phyloP scores from a whole-genome alignment of 1,139 yeast genomes.

The Hansenula sp. region DNA sequence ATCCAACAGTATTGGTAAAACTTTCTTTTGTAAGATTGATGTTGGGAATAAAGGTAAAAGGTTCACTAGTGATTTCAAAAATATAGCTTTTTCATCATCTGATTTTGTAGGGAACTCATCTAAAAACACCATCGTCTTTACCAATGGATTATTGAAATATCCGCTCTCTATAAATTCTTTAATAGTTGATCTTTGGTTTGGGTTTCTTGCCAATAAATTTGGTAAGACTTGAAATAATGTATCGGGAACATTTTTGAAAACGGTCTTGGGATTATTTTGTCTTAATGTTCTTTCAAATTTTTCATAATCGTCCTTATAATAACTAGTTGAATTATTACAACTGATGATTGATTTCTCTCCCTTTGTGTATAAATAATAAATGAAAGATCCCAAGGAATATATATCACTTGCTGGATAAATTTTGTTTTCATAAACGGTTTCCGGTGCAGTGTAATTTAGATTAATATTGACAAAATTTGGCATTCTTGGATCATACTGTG shows the following conservation, averaged over 20 bases:
- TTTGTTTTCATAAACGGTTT: conserved; percentile 54
- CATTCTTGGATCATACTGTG: conserved; percentile 60
- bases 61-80: conserved; percentile 59
- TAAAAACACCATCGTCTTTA: conserved; percentile 76
- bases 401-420: conserved; percentile 72
- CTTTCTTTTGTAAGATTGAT: conserved; percentile 63
- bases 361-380: conserved; percentile 58
- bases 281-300: conserved; percentile 39
- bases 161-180: conserved; percentile 52
- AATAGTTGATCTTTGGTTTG: conserved; percentile 35
- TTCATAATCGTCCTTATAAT: conserved; percentile 44
- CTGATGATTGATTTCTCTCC: conserved; percentile 42
- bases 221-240: conserved; percentile 33
- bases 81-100: conserved; percentile 61
- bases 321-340: conserved; percentile 43
- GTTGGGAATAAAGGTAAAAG: conserved; percentile 70
- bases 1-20: conserved; percentile 65
- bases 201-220: conserved; percentile 35
- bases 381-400: conserved; percentile 76
- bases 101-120: conserved; percentile 83
- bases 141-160: conserved; percentile 73
- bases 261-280: conserved; percentile 42
- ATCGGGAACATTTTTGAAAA: conserved; percentile 47
- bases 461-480: conserved; percentile 71
- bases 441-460: conserved; percentile 76